phyloP scores from a whole-genome alignment of 345 rosid genomes.

The Streptanthus diversifolius region DNA sequence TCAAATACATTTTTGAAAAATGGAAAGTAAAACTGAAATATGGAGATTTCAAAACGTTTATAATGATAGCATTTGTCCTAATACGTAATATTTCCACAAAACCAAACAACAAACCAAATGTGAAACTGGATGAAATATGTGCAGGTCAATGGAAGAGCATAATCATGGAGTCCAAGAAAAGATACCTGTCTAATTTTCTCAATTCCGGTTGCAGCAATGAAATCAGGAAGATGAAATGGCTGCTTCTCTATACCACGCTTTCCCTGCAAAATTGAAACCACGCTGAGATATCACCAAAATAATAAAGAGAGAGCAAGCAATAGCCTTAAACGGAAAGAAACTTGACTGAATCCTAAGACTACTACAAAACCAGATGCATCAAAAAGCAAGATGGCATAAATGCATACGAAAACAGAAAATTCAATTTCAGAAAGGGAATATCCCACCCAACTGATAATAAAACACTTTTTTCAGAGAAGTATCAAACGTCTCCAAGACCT shows the following conservation, averaged over 20 bases:
- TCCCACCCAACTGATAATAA: constrained; percentile 17
- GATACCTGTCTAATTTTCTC: constrained; percentile 98
- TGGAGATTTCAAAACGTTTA: background rate
- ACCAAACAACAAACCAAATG: background rate
- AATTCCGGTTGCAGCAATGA: constrained; percentile 98
- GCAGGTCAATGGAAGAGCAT: background rate
- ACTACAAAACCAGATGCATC: constrained; percentile 14
- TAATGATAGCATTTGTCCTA: background rate
- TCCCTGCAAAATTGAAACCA: constrained; percentile 63
- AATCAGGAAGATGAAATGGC: constrained; percentile 98
- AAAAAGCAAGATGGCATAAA: constrained; percentile 52
- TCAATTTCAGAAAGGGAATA: background rate
- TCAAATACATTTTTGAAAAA: background rate
- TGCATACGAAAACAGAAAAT: background rate
- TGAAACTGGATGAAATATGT: background rate
- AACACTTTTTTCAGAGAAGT: background rate
- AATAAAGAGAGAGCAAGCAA: constrained; percentile 12
- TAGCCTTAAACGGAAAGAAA: background rate
- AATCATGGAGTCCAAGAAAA: background rate
- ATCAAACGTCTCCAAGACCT: constrained; percentile 16
- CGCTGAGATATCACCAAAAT: constrained; percentile 45
- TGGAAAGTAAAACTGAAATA: background rate
- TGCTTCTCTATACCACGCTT: constrained; percentile 99
- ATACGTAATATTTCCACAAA: background rate
- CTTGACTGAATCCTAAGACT: background rate